Conservation (phyloP, 75 land plant species). For the Adiantum capillusveneris region DNA sequence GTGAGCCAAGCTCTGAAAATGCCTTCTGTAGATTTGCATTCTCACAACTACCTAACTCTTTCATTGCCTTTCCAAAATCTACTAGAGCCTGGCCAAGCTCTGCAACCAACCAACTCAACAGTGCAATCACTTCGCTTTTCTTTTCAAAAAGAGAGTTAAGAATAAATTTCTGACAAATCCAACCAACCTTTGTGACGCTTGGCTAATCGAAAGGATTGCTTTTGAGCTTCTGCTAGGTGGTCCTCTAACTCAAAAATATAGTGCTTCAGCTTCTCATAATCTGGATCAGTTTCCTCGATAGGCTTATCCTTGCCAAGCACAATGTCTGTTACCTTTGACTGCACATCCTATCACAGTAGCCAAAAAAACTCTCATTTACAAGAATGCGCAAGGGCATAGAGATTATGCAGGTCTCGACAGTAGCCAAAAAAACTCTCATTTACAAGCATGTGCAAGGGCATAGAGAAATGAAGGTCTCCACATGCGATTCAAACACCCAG, state of each 20-base stretch:
- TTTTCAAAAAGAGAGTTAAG: too few species aligned
- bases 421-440: too few species aligned
- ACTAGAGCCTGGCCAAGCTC: conserved; percentile 79
- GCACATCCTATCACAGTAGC: conserved; percentile 85
- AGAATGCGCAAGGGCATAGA: too few species aligned
- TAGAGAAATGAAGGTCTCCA: too few species aligned
- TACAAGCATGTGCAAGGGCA: too few species aligned
- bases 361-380: too few species aligned
- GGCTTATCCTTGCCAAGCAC: conserved; percentile 93
- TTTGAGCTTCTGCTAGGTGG: conserved; percentile 89
- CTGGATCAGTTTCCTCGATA: conserved; percentile 81
- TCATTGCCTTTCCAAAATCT: conserved; percentile 87
- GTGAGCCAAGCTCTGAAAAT: conserved; percentile 68
- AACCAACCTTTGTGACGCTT: conserved; percentile 78
- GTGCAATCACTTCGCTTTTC: too few species aligned
- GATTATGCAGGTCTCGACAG: too few species aligned
- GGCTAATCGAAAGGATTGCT: conserved; percentile 80
- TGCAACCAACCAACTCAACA: conserved; percentile 12
- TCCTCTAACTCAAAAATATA: conserved; percentile 84
- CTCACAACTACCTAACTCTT: conserved; percentile 75
- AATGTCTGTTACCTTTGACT: conserved; percentile 84
- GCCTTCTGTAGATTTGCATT: conserved; percentile 69
- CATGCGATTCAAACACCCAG: too few species aligned
- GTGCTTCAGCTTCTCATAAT: conserved; percentile 86
- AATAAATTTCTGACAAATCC: not conserved